phyloP scores from a whole-genome alignment of 371 early-diverging fungal genomes.

The Dinochytrium kinnereticum region DNA sequence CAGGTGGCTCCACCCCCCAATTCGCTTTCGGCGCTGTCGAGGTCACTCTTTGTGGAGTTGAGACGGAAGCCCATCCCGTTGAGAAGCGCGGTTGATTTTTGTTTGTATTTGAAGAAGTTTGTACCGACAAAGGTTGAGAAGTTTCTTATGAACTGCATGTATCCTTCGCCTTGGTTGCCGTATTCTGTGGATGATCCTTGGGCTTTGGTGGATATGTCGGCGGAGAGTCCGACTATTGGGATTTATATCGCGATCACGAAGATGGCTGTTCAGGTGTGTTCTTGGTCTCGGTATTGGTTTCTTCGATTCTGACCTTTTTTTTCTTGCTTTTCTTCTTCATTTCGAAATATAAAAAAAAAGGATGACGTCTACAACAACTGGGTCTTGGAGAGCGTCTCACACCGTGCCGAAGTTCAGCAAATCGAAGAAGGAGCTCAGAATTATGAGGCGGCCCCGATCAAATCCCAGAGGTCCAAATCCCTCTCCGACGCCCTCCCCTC shows the following conservation, averaged over 20 bases:
- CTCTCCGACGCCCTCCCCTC: background rate
- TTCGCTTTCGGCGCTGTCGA: slow-evolving; percentile 5
- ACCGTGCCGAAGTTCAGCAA: slow-evolving; percentile 37
- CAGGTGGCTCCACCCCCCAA: background rate
- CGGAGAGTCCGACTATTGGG: slow-evolving; percentile 47
- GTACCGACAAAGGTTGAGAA: slow-evolving; percentile 38
- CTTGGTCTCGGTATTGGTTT: too few species aligned
- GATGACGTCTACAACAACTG: slow-evolving; percentile 32
- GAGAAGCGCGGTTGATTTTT: slow-evolving; percentile 26
- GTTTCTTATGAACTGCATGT: slow-evolving; percentile 38
- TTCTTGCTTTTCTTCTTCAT: background rate
- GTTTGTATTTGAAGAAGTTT: slow-evolving; percentile 33
- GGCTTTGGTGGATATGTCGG: slow-evolving; percentile 33
- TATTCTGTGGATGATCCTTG: slow-evolving; percentile 48
- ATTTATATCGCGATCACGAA: slow-evolving; percentile 36
- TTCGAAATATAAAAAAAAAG: too few species aligned
- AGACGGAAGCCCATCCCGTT: slow-evolving; percentile 45
- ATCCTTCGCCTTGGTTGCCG: slow-evolving; percentile 47
- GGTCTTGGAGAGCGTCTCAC: slow-evolving; percentile 33
- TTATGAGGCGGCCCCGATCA: too few species aligned
- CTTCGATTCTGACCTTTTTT: too few species aligned
- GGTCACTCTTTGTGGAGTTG: slow-evolving; percentile 31
- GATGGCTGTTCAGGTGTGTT: slow-evolving; percentile 34
- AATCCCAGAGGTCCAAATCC: too few species aligned
- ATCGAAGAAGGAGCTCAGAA: too few species aligned